Base-by-base conservation (phyloP, 345 rosid species). In the Eucalyptus caleyi region DNA sequence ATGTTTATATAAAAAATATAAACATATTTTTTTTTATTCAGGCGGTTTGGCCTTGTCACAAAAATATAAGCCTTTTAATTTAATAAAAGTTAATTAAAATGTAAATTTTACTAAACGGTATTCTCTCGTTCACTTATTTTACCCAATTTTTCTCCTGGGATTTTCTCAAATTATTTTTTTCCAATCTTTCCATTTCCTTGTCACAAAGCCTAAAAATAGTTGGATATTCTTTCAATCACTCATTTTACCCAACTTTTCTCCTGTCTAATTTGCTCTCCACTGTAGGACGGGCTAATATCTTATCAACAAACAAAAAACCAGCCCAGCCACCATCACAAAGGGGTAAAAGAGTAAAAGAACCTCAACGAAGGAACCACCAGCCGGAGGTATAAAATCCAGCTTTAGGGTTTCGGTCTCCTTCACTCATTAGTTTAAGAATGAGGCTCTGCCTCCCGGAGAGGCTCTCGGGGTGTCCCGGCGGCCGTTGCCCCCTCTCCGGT, bases 401-500 rank as follows among this genome's bases (percentile, higher is more conserved):
- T 37, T 32, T 77, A 77, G 85, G 85, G 85, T 77, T 77, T 4
- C 47, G 4, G 47, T 77, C 27, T 77, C 9, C 85, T 1, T 77
- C 47, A 40, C 47, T 77, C 85, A 77, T 77, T 77, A 40, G 85
- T 77, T 77, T 77, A 77, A 77, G 85, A 77, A 77, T 77, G 85
- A 77, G 85, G 47, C 85, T 77, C 85, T 40, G 85, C 30, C 85
- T 77, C 47, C 85, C 85, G 85, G 85, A 77, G 85, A 77, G 85
- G 62, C 4, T 18, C 88, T 51, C 19, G 59, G 87, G 87, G 34
- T 86, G 65, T 50, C 10, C 62, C 6, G 56, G 56, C 10, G 42
- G 37, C 60, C 6, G 62, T 60, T 51, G 67, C 54, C 87, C 27
- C 32, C 88, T 34, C 67, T 86, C 45, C 50, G 27, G 50, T 86